Conservation (phyloP, 2,329 filamentous ascomycete species). For the Beauveria rudraprayagi region DNA sequence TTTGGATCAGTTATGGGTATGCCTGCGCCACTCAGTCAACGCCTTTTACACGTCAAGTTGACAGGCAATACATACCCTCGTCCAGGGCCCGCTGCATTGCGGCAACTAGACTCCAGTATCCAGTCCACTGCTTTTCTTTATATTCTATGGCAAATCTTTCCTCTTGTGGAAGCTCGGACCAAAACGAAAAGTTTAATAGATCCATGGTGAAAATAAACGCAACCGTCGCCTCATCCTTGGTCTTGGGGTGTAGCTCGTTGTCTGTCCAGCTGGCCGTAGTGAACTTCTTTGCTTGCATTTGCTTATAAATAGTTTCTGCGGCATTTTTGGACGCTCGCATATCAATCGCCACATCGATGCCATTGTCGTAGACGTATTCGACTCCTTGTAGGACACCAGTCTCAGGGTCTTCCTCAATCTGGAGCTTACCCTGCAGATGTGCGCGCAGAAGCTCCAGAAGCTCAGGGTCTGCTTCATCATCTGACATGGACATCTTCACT, state of each 20-base stretch:
- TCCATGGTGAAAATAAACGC: conserved; percentile 98
- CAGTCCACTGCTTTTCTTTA: conserved; percentile 73
- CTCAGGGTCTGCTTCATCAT: conserved; percentile 85
- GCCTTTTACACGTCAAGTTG: neutral
- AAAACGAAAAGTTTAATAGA: conserved; percentile 93
- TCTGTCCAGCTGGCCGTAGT: conserved; percentile 79
- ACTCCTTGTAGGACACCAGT: conserved; percentile 77
- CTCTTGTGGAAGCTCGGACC: conserved; percentile 64
- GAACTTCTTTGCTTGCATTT: conserved; percentile 79
- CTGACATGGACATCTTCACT: conserved; percentile 75
- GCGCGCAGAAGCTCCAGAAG: conserved; percentile 79
- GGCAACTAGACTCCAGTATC: conserved; percentile 92
- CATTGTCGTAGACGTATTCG: conserved; percentile 83
- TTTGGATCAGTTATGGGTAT: conserved; percentile 83
- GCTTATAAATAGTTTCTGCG: conserved; percentile 65
- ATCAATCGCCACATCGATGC: conserved; percentile 85
- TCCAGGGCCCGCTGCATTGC: conserved; percentile 79
- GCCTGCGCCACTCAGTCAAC: conserved; percentile 36
- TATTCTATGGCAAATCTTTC: conserved; percentile 81
- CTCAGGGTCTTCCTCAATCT: conserved; percentile 53
- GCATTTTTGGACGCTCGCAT: conserved; percentile 76
- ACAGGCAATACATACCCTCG: conserved; percentile 48
- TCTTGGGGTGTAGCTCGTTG: conserved; percentile 82
- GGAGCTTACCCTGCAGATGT: conserved; percentile 57
- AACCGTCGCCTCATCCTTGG: conserved; percentile 69